Base-by-base conservation (phyloP, 768 basidiomycete species). In the Daedalea quercina region DNA sequence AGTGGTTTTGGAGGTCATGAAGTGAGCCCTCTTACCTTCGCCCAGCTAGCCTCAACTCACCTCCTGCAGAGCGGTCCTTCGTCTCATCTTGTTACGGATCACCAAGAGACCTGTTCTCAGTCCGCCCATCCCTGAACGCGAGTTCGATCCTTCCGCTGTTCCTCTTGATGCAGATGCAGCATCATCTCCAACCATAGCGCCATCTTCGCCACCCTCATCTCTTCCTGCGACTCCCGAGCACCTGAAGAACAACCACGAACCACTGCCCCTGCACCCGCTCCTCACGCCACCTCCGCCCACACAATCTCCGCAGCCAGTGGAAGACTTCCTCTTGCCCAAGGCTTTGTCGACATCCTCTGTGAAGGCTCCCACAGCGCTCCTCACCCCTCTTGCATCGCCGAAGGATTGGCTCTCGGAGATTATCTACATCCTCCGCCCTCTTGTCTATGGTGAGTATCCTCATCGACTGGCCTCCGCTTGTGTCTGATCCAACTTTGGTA, bases 61-160 rank as follows among this genome's bases (percentile, higher is more conserved):
- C 50, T 52, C 55, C 43, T 37, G 20, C 57, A 96, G 94, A 70
- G 87, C 82, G 24, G 59, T 81, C 24, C 76, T 98, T 37, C 85
- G 90, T 15, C 67, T 96, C 12, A 61, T 82, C 8, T 69, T 98
- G 20, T 68, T 98, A 50, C 77, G 77, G 48, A 75, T 87, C 55
- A 94, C 94, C 1, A 79, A 76, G 48, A 75, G 90, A 58, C 90
- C 95, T 11, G 62, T 93, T 22, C 65, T 94, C 12, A 77, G 79
- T 1, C 85, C 86, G 2, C 85, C 88, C 19, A 82, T 93, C 50
- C 92, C 94, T 13, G 89, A 92, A 68, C 82, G 94, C 48, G 92
- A 94, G 59, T 78, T 91, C 56, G 94, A 94, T 66, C 86, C 88
- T 3, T 74, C 86, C 4, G 73, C 77, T 44, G 63, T 92, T 8